A percentile compares a stretch with the other conserved stretches of the same genome.
Conservation (phyloP, 441 rosid genomes). For the Populus hybrid region DNA sequence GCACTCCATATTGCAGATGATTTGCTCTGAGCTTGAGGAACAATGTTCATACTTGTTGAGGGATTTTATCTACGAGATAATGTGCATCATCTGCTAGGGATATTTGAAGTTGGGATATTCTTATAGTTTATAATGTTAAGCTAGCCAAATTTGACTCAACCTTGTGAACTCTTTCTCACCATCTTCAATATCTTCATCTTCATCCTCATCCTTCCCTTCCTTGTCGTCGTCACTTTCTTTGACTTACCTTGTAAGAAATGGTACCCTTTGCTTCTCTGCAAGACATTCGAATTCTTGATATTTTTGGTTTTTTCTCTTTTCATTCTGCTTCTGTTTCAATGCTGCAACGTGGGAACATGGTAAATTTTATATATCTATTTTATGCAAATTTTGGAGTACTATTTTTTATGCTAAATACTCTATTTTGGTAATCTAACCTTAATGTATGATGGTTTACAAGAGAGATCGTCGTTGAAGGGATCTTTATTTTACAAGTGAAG, state of each 20-base stretch:
- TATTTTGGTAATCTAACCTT: too few species aligned
- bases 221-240: background rate
- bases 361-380: background rate
- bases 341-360: background rate
- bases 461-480: too few species aligned
- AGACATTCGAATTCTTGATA: background rate
- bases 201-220: background rate
- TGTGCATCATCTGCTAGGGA: slow-evolving; percentile 17
- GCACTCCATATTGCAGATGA: slow-evolving; percentile 54
- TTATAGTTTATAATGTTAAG: slow-evolving; percentile 23
- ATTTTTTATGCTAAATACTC: background rate
- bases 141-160: slow-evolving; percentile 24
- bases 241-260: background rate
- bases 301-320: background rate
- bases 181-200: background rate
- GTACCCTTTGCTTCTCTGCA: background rate
- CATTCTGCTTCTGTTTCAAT: background rate
- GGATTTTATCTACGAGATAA: slow-evolving; percentile 14
- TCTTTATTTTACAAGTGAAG: too few species aligned
- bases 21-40: slow-evolving; percentile 49
- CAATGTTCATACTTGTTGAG: slow-evolving; percentile 37
- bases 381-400: background rate
- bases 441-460: background rate
- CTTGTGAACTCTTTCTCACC: background rate
- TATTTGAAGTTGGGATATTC: slow-evolving; percentile 29